These are phyloP conservation scores for Talaromyces ruber DNA, from an alignment of 495 filamentous ascomycete species.

Conservation along the genomic window DNA sequence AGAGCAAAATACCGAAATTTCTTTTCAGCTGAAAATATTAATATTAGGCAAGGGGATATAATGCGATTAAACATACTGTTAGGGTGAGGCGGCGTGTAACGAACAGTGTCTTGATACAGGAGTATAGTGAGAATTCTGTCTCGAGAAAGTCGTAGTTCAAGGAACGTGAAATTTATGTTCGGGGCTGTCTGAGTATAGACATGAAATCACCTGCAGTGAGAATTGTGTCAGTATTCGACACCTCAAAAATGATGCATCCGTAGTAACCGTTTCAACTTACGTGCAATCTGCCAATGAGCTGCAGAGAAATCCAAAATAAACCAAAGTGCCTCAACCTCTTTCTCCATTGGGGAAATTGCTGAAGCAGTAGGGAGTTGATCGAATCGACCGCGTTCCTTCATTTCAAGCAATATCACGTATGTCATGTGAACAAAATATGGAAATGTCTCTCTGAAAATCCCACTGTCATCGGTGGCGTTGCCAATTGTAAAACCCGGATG, in stretches of 20 bases:
- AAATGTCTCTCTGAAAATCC: neutral
- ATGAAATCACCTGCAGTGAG: neutral
- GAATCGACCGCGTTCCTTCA: neutral
- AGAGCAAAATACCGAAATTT: neutral
- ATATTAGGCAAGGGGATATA: too few species aligned
- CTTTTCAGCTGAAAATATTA: too few species aligned
- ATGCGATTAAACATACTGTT: neutral
- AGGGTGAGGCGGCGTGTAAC: neutral
- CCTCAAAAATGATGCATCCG: neutral
- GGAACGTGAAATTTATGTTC: neutral
- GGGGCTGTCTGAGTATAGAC: neutral
- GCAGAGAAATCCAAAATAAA: neutral
- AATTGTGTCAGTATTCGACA: neutral
- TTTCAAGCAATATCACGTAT: constrained; percentile 1
- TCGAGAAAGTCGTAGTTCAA: neutral
- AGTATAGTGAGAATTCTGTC: neutral
- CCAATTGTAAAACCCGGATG: neutral
- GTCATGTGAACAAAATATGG: constrained; percentile 3
- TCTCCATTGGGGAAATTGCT: neutral
- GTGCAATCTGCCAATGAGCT: neutral
- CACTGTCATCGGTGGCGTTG: neutral
- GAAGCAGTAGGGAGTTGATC: neutral
- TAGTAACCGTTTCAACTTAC: neutral
- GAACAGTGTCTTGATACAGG: neutral
- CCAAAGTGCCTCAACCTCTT: neutral